Evolutionary conservation across 2,329 filamentous ascomycete genomes (phyloP), one percentile per base, ranked within the genome.

Genomic region (Trichoderma endophyticum): DNA sequence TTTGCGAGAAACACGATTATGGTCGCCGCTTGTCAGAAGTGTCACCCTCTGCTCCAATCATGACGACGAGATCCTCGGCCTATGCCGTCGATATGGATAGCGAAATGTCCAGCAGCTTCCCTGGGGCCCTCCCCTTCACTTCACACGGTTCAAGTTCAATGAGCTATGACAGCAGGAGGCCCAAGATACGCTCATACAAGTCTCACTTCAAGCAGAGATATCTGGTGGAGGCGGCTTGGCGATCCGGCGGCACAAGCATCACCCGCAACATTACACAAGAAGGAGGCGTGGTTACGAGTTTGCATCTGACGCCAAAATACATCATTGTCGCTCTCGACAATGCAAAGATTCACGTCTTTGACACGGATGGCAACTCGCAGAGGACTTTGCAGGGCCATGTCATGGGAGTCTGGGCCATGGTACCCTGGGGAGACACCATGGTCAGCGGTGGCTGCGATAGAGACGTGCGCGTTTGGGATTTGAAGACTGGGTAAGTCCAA

Each of bases 371-470:
- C 39, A 91, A 94, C 76, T 90, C 94, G 75, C 91, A 97, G 77
- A 93, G 94, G 80, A 97, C 94, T 3, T 84, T 99, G 32, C 92
- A 96, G 79, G 96, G 96, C 12, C 96, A 99, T 83, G 93, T 98
- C 59, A 99, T 99, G 96, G 96, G 96, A 54, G 96, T 99, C 24
- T 99, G 96, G 96, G 96, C 96, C 63, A 98, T 99, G 95, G 94
- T 99, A 28, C 96, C 96, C 7, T 98, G 95, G 93, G 95, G 93
- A 73, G 95, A 99, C 80, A 92, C 93, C 68, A 87, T 99, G 73
- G 96, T 99, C 73, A 98, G 94, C 77, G 96, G 96, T 77, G 96
- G 96, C 6, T 99, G 96, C 80, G 96, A 99, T 83, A 90, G 96
- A 73, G 96, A 99, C 79, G 96, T 99, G 32, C 89, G 96, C 71